phyloP scores from a whole-genome alignment of 208 protist species.

The Trypanosoma grayi region DNA sequence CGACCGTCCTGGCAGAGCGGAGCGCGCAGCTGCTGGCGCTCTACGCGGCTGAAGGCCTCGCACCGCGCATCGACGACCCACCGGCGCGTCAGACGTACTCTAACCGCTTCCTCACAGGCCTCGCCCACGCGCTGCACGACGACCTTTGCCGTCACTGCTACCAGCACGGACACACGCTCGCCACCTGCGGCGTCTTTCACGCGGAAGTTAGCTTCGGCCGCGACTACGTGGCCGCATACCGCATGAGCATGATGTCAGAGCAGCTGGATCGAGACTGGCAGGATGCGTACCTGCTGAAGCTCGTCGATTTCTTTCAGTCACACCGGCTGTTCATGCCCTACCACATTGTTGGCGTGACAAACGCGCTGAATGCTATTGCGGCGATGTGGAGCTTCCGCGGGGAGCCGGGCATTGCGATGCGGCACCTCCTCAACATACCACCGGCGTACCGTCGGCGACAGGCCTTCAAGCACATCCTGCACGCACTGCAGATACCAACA shows the following conservation, averaged over 20 bases:
- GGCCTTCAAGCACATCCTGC: conserved; percentile 75
- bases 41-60: conserved; percentile 53
- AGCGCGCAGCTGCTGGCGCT: conserved; percentile 44
- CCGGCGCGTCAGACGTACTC: conserved; percentile 54
- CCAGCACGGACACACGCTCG: conserved; percentile 57
- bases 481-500: conserved; percentile 58
- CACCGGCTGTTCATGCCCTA: conserved; percentile 77
- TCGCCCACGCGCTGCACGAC: conserved; percentile 60
- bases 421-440: conserved; percentile 62
- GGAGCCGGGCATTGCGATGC: conserved; percentile 73
- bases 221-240: conserved; percentile 83
- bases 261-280: conserved; percentile 76
- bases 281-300: conserved; percentile 69
- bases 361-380: conserved; percentile 81
- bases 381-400: conserved; percentile 83
- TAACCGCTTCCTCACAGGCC: conserved; percentile 46
- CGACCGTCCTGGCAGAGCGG: conserved; percentile 47
- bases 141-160: conserved; percentile 84
- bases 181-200: conserved; percentile 75
- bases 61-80: conserved; percentile 38
- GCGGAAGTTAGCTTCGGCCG: conserved; percentile 80
- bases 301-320: conserved; percentile 59
- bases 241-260: conserved; percentile 89
- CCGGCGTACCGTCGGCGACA: conserved; percentile 76
- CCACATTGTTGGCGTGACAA: conserved; percentile 79